phyloP scores from a whole-genome alignment of 352 stramenopile genomes.

The Heterotrichella gracilis region DNA sequence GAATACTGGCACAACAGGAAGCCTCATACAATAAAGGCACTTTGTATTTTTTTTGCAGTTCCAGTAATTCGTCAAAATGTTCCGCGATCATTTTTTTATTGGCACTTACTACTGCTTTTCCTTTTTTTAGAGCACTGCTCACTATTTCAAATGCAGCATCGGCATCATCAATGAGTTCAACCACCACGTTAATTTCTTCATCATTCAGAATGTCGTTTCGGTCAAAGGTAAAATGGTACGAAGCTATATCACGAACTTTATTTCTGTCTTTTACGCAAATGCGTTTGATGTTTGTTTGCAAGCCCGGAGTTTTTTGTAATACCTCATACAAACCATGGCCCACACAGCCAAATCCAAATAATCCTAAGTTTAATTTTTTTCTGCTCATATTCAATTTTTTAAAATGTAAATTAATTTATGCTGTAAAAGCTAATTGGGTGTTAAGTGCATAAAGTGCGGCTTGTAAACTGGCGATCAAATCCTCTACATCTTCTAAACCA shows the following conservation, averaged over 20 bases:
- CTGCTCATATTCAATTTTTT: neutral
- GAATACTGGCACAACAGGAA: neutral
- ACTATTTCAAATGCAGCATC: neutral
- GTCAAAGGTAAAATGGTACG: neutral
- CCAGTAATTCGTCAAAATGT: neutral
- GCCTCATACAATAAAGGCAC: neutral
- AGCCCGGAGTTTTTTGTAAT: neutral
- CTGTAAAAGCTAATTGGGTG: too few species aligned
- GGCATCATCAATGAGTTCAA: neutral
- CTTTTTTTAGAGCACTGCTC: neutral
- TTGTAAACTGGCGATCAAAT: too few species aligned
- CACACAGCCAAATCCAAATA: neutral
- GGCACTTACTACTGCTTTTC: neutral
- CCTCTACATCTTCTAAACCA: slow-evolving; percentile 56
- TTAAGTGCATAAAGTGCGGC: too few species aligned
- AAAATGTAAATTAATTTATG: too few species aligned
- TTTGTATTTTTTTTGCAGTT: neutral
- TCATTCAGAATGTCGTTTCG: neutral
- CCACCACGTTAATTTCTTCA: neutral
- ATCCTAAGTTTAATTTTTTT: neutral
- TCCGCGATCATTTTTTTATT: neutral
- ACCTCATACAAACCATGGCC: neutral
- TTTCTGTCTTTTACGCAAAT: neutral
- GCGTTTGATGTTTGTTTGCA: neutral
- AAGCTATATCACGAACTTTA: neutral